Evolutionary conservation across 176 grass and related monocot genomes (phyloP).

Genomic region (Triticum monococcum): DNA sequence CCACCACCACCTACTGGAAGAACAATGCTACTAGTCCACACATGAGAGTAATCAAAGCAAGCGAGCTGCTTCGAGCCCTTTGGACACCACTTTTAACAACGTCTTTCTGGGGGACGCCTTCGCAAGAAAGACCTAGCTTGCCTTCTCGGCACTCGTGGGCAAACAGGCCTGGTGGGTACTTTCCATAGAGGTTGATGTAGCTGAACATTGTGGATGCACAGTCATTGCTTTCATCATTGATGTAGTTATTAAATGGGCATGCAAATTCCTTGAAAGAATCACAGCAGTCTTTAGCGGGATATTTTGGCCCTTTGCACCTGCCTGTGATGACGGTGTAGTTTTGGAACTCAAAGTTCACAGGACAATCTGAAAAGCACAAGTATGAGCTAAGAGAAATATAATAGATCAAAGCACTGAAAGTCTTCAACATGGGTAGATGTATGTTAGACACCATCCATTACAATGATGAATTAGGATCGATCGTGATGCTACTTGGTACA

Average conservation of each 20-base stretch:
- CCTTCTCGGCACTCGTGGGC: slow-evolving; percentile 54
- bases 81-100: background rate
- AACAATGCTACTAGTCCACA: slow-evolving; percentile 16
- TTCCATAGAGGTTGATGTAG: slow-evolving; percentile 72
- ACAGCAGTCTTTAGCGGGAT: slow-evolving; percentile 45
- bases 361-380: slow-evolving; percentile 44
- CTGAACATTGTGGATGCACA: slow-evolving; percentile 72
- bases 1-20: slow-evolving; percentile 30
- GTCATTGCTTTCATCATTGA: slow-evolving; percentile 53
- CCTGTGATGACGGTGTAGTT: slow-evolving; percentile 76
- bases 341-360: slow-evolving; percentile 59
- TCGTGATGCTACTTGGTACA: background rate
- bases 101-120: background rate
- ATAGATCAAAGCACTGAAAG: slow-evolving; percentile 16
- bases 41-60: slow-evolving; percentile 32
- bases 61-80: slow-evolving; percentile 15
- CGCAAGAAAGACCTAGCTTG: slow-evolving; percentile 54
- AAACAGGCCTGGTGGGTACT: slow-evolving; percentile 73
- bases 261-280: slow-evolving; percentile 60
- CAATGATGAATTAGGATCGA: background rate
- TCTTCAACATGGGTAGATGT: background rate
- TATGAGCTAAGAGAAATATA: background rate
- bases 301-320: slow-evolving; percentile 78
- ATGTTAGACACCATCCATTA: background rate
- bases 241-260: slow-evolving; percentile 38